A percentile compares a stretch with the other conserved stretches of the same genome.
Evolutionary conservation across 73 alveolate genomes (phyloP).

Genomic region (Durusdinium trenchii): DNA sequence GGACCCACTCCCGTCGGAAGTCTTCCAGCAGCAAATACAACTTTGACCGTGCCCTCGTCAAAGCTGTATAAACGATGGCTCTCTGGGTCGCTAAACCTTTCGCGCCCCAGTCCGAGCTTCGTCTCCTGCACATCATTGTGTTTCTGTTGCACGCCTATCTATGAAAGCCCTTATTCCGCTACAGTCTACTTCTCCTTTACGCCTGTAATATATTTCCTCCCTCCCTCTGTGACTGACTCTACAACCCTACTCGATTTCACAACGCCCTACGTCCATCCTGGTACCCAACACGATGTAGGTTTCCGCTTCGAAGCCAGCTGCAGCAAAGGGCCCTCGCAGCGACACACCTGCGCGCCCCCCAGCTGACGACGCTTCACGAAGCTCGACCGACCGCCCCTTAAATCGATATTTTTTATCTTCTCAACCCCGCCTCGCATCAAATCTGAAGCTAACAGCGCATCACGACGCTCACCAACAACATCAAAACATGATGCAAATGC

Average conservation of each 20-base stretch:
- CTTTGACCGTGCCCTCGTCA: constrained; percentile 13
- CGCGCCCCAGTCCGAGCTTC: constrained; percentile 26
- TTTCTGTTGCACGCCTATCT: background rate
- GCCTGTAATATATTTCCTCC: too few species aligned
- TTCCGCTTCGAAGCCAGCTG: background rate
- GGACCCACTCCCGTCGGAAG: constrained; percentile 15
- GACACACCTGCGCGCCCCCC: background rate
- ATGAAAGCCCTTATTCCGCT: background rate
- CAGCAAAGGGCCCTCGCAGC: constrained; percentile 11
- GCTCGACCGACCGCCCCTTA: background rate
- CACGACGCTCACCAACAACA: background rate
- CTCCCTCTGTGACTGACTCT: too few species aligned
- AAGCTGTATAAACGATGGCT: background rate
- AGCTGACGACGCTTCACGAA: background rate
- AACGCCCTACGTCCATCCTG: background rate
- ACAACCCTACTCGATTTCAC: background rate
- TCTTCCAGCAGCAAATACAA: background rate
- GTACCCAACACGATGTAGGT: background rate
- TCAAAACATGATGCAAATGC: background rate
- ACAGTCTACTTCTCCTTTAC: too few species aligned
- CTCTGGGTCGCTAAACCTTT: constrained; percentile 10
- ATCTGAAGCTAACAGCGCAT: background rate
- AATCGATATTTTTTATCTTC: background rate
- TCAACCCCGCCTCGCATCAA: constrained; percentile 23
- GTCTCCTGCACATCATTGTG: background rate